Conservation (phyloP, 306 rosid species). For the Prunus davidiana region DNA sequence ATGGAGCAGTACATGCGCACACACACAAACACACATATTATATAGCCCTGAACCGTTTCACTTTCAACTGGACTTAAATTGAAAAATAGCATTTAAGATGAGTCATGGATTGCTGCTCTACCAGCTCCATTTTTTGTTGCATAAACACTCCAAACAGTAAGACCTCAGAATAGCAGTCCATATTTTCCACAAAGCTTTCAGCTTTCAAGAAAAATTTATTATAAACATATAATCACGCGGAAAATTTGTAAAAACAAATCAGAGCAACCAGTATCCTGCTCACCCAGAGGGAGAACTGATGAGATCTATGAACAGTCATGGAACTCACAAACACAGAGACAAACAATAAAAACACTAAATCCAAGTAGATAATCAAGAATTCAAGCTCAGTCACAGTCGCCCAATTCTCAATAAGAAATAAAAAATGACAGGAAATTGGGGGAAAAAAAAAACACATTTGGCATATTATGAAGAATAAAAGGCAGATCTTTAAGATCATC, state of each 20-base stretch:
- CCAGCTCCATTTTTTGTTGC: not conserved
- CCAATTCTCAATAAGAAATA: not conserved
- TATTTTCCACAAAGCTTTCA: not conserved
- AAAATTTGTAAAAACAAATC: not conserved
- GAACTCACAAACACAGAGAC: not conserved
- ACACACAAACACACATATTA: too few relatives aligned
- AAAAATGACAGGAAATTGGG: not conserved
- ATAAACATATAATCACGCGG: not conserved
- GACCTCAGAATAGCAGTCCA: not conserved
- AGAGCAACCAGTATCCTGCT: not conserved
- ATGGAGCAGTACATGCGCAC: not conserved
- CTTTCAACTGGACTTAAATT: not conserved
- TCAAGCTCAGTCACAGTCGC: not conserved
- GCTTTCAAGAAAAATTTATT: not conserved
- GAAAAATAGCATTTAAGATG: not conserved
- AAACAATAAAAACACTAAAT: not conserved
- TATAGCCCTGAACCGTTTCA: not conserved
- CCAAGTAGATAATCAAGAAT: not conserved
- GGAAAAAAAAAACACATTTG: not conserved
- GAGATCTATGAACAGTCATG: slow-evolving; percentile 3
- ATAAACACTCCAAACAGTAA: not conserved
- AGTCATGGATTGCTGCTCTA: not conserved
- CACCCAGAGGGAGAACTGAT: not conserved
- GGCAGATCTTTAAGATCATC: slow-evolving; percentile 16
- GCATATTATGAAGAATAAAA: not conserved